Evolutionary conservation across 2,329 filamentous ascomycete species (phyloP).

Genomic region (Pestalotiopsis sp.): DNA sequence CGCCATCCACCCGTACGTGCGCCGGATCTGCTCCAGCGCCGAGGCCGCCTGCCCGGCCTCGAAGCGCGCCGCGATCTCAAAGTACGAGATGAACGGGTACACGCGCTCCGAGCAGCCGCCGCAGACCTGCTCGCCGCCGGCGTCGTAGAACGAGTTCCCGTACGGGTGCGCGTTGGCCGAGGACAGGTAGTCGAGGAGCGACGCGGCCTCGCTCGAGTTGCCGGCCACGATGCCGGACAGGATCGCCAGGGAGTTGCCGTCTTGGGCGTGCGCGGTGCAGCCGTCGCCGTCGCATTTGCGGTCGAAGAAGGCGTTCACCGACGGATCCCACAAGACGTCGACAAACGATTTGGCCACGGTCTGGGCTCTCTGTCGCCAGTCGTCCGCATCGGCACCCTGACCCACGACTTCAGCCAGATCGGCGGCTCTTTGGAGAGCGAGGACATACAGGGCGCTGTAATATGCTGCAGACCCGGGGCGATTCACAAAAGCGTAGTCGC

Average conservation of each 20-base stretch:
- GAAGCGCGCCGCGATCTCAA: conserved; percentile 54
- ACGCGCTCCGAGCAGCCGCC: conserved; percentile 45
- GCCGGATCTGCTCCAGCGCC: conserved; percentile 46
- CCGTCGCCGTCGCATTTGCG: conserved; percentile 32
- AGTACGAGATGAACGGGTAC: conserved; percentile 56
- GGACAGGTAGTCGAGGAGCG: conserved; percentile 42
- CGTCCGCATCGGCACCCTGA: conserved; percentile 33
- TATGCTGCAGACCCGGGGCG: conserved; percentile 51
- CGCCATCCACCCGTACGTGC: conserved; percentile 54
- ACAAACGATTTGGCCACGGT: conserved; percentile 38
- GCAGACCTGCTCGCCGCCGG: conserved; percentile 33
- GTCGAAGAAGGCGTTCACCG: conserved; percentile 48
- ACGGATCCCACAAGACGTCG: conserved; percentile 42
- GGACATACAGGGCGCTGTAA: conserved; percentile 54
- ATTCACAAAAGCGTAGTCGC: conserved; percentile 54
- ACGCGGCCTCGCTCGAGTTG: conserved; percentile 30
- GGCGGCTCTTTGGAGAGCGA: conserved; percentile 46
- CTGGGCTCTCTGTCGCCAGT: conserved; percentile 42
- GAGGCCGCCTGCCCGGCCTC: conserved; percentile 31
- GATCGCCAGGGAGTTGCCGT: conserved; percentile 52
- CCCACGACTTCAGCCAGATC: conserved; percentile 39
- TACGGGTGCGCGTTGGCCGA: conserved; percentile 38
- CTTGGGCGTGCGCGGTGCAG: conserved; percentile 47
- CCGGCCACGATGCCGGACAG: conserved; percentile 37
- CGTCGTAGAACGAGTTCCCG: conserved; percentile 57